Percentiles rank a stretch among this genome's conserved stretches.
These are phyloP conservation scores for Leishmania turanica DNA, from an alignment of 208 protist species.

Conservation along the genomic window DNA sequence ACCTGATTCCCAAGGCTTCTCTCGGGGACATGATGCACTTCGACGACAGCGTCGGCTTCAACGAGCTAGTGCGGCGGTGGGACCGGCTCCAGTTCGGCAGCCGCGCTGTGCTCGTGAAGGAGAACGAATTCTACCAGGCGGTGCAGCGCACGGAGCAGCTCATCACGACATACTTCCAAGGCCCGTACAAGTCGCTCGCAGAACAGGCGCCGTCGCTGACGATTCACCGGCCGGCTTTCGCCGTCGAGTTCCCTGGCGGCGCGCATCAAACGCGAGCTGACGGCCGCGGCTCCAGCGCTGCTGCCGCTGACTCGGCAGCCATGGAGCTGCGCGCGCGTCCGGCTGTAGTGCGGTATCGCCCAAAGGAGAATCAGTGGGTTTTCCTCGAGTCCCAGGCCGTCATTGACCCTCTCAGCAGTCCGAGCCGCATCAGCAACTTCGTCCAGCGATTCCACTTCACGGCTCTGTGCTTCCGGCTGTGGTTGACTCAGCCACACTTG, in stretches of 20 bases:
- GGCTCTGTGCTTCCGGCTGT: conserved; percentile 69
- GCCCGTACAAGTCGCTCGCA: conserved; percentile 65
- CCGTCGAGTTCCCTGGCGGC: conserved; percentile 43
- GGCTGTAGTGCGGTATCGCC: conserved; percentile 74
- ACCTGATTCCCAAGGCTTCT: conserved; percentile 63
- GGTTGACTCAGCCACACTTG: conserved; percentile 83
- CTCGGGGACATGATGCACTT: conserved; percentile 79
- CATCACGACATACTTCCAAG: conserved; percentile 82
- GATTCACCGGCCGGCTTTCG: conserved; percentile 83
- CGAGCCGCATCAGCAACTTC: conserved; percentile 47
- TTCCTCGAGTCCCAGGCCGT: conserved; percentile 74
- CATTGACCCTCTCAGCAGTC: conserved; percentile 71
- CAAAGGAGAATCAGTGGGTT: conserved; percentile 92
- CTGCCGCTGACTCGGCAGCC: neutral
- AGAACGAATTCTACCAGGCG: conserved; percentile 67
- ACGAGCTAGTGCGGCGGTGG: conserved; percentile 86
- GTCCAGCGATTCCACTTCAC: conserved; percentile 86
- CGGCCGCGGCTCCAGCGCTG: neutral
- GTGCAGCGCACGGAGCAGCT: conserved; percentile 72
- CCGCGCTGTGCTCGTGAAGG: conserved; percentile 69
- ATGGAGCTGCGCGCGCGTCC: conserved; percentile 71
- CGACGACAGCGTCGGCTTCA: conserved; percentile 88
- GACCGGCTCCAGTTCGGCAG: conserved; percentile 90
- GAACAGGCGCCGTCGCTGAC: conserved; percentile 86
- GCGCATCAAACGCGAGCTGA: neutral